phyloP scores from a whole-genome alignment of 2,329 filamentous ascomycete species.

The Paecilomyces fulvus region DNA sequence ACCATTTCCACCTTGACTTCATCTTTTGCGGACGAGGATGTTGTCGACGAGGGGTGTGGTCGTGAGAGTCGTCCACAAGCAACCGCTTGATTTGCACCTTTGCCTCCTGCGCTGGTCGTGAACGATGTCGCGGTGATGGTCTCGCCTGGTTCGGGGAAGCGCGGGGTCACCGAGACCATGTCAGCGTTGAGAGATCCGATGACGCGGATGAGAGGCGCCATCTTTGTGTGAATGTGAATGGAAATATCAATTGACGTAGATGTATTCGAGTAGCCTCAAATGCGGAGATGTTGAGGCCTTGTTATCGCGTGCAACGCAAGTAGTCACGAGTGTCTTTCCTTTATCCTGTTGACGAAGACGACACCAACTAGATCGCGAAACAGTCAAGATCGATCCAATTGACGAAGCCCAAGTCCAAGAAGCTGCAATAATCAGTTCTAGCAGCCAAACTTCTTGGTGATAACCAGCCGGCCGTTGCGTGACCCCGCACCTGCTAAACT shows the following conservation, averaged over 20 bases:
- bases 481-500: not conserved
- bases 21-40: constrained; percentile 11
- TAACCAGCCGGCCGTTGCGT: not conserved
- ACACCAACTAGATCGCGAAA: not conserved
- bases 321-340: not conserved
- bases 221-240: constrained; percentile 11
- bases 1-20: constrained; percentile 56
- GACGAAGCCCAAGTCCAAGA: not conserved
- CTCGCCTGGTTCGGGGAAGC: constrained; percentile 76
- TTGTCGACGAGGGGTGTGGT: constrained; percentile 24
- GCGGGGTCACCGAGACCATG: constrained; percentile 77
- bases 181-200: constrained; percentile 94
- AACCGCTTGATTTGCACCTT: constrained; percentile 92
- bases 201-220: constrained; percentile 58
- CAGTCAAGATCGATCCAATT: not conserved
- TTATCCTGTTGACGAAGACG: not conserved
- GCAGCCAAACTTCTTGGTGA: not conserved
- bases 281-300: not conserved
- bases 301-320: not conserved
- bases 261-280: not conserved
- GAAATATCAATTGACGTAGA: constrained; percentile 2
- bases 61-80: constrained; percentile 76
- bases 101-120: constrained; percentile 75
- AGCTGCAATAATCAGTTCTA: not conserved
- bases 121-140: constrained; percentile 75